A percentile compares a stretch with the other conserved stretches of the same genome.
Evolutionary conservation across 495 filamentous ascomycete species (phyloP).

Genomic region (Evernia prunastri): DNA sequence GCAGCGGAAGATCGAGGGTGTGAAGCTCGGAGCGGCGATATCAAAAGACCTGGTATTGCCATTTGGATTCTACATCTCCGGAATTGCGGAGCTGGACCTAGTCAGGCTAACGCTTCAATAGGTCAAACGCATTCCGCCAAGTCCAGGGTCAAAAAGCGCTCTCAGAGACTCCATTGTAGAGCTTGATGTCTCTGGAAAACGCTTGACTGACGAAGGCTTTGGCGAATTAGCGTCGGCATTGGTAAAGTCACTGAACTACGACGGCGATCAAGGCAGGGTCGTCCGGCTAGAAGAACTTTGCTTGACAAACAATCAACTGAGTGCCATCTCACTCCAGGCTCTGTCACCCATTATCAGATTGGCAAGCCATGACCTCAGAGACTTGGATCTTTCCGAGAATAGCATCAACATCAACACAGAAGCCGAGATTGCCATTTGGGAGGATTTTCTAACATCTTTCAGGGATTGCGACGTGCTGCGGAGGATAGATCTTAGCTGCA

Average conservation of each 20-base stretch:
- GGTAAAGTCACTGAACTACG: constrained; percentile 32
- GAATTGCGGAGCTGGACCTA: not conserved
- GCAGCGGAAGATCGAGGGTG: constrained; percentile 40
- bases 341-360: constrained; percentile 37
- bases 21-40: constrained; percentile 40
- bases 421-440: constrained; percentile 39
- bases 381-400: constrained; percentile 45
- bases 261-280: constrained; percentile 30
- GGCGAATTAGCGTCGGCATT: constrained; percentile 38
- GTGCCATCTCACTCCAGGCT: constrained; percentile 32
- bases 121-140: constrained; percentile 39
- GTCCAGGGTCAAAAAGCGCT: constrained; percentile 31
- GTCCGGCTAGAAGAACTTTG: constrained; percentile 42
- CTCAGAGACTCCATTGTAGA: constrained; percentile 40
- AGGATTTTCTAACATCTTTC: constrained; percentile 40
- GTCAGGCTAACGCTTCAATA: constrained; percentile 18
- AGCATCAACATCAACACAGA: constrained; percentile 32
- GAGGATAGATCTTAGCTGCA: constrained; percentile 41
- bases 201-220: constrained; percentile 41
- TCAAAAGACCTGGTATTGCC: constrained; percentile 40
- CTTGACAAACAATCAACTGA: constrained; percentile 39
- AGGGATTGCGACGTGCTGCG: constrained; percentile 38
- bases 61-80: constrained; percentile 14
- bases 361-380: constrained; percentile 38
- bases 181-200: constrained; percentile 40